Conservation (phyloP, 805 yeast genomes). For the Teunomyces pallodes region DNA sequence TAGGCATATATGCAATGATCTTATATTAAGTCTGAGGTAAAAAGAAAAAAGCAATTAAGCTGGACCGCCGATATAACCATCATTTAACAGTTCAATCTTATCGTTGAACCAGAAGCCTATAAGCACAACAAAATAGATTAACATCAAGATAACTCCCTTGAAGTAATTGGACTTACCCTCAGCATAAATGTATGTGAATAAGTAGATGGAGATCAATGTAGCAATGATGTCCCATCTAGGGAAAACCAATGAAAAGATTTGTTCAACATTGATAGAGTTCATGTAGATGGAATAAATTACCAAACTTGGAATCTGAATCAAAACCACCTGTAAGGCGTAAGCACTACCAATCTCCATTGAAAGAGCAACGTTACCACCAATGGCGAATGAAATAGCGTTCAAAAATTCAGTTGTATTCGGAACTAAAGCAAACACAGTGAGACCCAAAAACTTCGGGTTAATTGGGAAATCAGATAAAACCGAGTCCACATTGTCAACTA, state of each 20-base stretch:
- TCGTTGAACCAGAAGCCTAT: conserved; percentile 76
- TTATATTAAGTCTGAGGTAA: not conserved
- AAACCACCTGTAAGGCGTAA: conserved; percentile 91
- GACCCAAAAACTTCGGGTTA: conserved; percentile 85
- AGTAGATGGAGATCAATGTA: conserved; percentile 75
- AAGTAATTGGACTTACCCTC: conserved; percentile 96
- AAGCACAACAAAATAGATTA: conserved; percentile 71
- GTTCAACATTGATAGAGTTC: conserved; percentile 39
- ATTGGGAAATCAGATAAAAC: conserved; percentile 78
- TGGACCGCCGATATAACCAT: conserved; percentile 12
- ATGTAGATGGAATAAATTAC: conserved; percentile 66
- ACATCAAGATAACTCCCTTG: conserved; percentile 85
- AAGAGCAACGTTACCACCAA: conserved; percentile 91
- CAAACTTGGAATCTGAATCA: conserved; percentile 88
- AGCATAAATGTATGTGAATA: conserved; percentile 91
- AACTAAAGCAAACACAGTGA: conserved; percentile 91
- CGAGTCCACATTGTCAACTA: conserved; percentile 89
- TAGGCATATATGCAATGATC: not conserved
- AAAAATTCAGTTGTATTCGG: conserved; percentile 97
- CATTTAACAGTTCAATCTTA: conserved; percentile 32
- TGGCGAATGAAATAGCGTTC: conserved; percentile 95
- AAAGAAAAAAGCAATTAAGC: not conserved
- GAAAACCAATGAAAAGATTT: conserved; percentile 77
- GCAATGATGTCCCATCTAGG: conserved; percentile 96
- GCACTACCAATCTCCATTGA: conserved; percentile 99